Evolutionary conservation across 441 rosid species (phyloP).

Genomic region (Erysimum cheiri): DNA sequence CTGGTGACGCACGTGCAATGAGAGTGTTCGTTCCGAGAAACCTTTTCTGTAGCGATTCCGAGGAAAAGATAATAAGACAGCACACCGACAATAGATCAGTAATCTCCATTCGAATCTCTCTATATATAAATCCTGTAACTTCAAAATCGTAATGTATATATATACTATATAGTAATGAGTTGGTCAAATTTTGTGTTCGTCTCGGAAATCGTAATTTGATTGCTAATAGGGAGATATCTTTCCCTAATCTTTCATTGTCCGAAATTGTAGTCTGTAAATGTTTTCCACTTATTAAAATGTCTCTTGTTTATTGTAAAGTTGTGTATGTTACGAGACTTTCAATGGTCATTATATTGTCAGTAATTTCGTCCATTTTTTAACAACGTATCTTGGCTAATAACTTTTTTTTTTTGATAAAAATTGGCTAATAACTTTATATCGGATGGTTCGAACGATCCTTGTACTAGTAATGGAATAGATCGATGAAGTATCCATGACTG

Average conservation of each 20-base stretch:
- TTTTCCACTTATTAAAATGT: conserved; percentile 2
- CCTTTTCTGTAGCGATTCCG: background rate
- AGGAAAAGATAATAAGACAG: conserved; percentile 14
- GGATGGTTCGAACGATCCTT: conserved; percentile 14
- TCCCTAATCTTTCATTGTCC: background rate
- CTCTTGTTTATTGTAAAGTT: conserved; percentile 11
- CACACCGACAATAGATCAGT: conserved; percentile 15
- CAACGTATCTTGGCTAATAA: background rate
- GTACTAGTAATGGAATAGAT: conserved; percentile 27
- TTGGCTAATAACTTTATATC: background rate
- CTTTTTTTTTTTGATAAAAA: background rate
- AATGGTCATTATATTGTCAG: too few relatives aligned
- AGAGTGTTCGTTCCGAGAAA: background rate
- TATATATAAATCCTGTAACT: background rate
- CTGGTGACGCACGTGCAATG: conserved; percentile 30
- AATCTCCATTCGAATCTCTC: conserved; percentile 4
- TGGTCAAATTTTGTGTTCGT: conserved; percentile 17
- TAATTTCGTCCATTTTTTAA: too few relatives aligned
- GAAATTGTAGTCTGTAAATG: background rate
- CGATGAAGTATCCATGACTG: conserved; percentile 37
- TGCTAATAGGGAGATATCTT: background rate
- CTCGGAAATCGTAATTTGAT: conserved; percentile 6
- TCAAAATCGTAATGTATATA: background rate
- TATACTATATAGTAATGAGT: background rate
- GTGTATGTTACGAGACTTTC: background rate